Base-by-base conservation (phyloP, 495 filamentous ascomycete genomes). In the Glarea lozoyensis region DNA sequence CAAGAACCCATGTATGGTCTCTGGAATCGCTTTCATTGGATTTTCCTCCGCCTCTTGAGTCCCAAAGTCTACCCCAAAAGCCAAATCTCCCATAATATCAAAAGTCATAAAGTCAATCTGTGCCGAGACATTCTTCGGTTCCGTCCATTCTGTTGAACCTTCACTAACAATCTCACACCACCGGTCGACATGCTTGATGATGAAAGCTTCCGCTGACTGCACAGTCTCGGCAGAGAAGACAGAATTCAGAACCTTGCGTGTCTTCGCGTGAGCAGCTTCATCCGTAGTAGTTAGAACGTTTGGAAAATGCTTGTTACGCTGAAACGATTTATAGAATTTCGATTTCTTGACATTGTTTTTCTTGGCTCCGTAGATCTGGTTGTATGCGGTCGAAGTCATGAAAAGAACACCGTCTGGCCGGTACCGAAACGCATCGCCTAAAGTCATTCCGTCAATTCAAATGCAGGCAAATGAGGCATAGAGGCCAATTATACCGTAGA, bases 41-140 rank as follows among this genome's bases (percentile, higher is more conserved):
- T 56, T 59, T 3, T 55, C 42, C 9, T 40, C 50, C 10, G 60
- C 55, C 18, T 62, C 56, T 38, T 60, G 60, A 78, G 82, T 82
- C 36, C 72, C 65, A 57, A 84, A 83, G 11, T 76, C 66, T 55
- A 81, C 81, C 16, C 76, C 78, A 49, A 84, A 85, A 40, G 66
- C 66, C n/a, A 86, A 51, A 24, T 82, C 74, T 2, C 79, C 80
- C 56, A 86, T 74, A 24, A 83, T 75, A 43, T 86, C 82, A 64
- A 83, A 83, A 40, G 72, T 69, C 4, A 79, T 66, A 60, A 70
- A 82, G 53, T 74, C 79, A 40, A 67, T 68, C 68, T 72, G 80
- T 42, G 73, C 61, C 0, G 75, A 64, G 60, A 81, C 70, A 53
- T 82, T 68, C 49, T 65, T 4, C 10, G 39, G 37, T 1, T 39